phyloP scores from a whole-genome alignment of 169 alveolate genomes.

The Amoebophrya sp. region DNA sequence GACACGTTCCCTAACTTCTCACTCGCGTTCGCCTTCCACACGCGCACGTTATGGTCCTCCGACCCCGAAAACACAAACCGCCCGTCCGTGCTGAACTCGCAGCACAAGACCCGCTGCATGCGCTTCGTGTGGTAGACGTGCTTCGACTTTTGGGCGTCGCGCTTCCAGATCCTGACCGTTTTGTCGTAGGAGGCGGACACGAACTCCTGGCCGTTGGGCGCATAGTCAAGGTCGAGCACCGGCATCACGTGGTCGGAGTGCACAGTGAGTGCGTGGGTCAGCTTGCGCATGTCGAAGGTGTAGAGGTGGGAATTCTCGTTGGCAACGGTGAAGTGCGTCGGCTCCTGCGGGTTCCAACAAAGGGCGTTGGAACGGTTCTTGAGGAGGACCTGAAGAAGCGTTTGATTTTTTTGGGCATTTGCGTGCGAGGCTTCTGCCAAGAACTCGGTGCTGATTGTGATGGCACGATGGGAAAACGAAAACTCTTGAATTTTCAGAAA shows the following conservation, averaged over 20 bases:
- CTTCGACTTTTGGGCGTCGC: slow-evolving; percentile 71
- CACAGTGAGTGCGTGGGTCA: slow-evolving; percentile 73
- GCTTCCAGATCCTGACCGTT: slow-evolving; percentile 76
- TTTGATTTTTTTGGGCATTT: no score
- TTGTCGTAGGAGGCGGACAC: slow-evolving; percentile 92
- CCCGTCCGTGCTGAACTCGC: slow-evolving; percentile 81
- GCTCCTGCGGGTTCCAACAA: slow-evolving; percentile 97
- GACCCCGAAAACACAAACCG: slow-evolving; percentile 86
- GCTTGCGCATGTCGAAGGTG: slow-evolving; percentile 91
- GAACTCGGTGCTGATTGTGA: no score
- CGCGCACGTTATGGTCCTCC: slow-evolving; percentile 87
- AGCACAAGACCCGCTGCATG: slow-evolving; percentile 77
- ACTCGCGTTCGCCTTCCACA: slow-evolving; percentile 84
- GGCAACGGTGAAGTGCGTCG: slow-evolving; percentile 88
- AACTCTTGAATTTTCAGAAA: no score
- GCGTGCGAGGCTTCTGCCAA: no score
- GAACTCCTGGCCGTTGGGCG: slow-evolving; percentile 92
- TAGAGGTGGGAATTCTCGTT: slow-evolving; percentile 92
- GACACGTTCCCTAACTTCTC: slow-evolving; percentile 40
- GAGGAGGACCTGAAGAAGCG: background rate
- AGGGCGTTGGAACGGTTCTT: slow-evolving; percentile 73
- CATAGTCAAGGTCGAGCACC: slow-evolving; percentile 80
- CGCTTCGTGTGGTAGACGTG: slow-evolving; percentile 91
- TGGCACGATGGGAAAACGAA: no score
- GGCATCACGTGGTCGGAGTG: slow-evolving; percentile 80